Base-by-base conservation (phyloP, 2,329 filamentous ascomycete species). In the Pseudopyricularia cyperi region DNA sequence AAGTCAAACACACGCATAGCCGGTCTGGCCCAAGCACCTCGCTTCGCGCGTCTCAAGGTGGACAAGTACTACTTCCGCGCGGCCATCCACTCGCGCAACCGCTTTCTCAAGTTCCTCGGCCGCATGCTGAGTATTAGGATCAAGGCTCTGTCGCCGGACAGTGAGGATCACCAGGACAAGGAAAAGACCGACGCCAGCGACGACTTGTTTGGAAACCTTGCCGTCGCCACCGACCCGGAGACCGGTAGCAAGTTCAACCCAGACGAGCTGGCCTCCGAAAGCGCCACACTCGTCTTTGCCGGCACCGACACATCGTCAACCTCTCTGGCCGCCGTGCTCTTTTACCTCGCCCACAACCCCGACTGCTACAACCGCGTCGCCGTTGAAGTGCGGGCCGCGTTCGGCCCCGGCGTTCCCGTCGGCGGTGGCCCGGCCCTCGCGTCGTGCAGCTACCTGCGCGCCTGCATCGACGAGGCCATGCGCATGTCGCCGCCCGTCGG, bases 161-260 rank as follows among this genome's bases (percentile, higher is more conserved):
- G 15, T 2, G 34, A n/a, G 12, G 5, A 37, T 37, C 75, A 75
- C 12, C 79, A 86, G 60, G 75, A 83, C 26, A 85, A 82, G 48
- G 79, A 80, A 55, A 68, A 83, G 26, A 81, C 81, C 28, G 79
- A 46, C 56, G 79, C 77, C 56, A 81, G 76, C 47, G 80, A 82
- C 53, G 85, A 88, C 62, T 87, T 88, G 69, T 87, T 88, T 68
- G 82, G 86, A 66, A 82, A 87, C 63, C 74, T 89, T 9, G 74
- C 87, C 54, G 82, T 82, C 60, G 83, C 84, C 7, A 77, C 77
- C 35, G 84, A 88, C 57, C 82, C 83, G 12, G 82, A 87, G 61
- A 86, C 83, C 0, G 83, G 83, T 50, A 72, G 77, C 53, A 80
- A 80, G 1, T 83, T 87, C 60, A 75, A 72, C 35, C 82, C 73